These are phyloP conservation scores for Neurospora sp. DNA, from an alignment of 2,329 filamentous ascomycete genomes.

Conservation along the genomic window DNA sequence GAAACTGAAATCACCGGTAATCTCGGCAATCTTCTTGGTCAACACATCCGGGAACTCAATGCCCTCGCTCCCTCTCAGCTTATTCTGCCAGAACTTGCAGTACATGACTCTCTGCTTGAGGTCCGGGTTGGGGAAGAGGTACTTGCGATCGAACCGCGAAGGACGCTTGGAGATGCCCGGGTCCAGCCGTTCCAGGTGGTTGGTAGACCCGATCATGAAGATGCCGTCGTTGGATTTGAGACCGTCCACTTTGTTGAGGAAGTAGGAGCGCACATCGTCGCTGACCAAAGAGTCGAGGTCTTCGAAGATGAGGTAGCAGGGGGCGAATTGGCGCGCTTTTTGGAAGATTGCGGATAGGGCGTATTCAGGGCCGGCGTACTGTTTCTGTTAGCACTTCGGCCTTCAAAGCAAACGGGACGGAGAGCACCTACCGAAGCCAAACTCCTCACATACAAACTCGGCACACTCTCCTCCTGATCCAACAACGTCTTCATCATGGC, in stretches of 20 bases:
- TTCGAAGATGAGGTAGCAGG: conserved; percentile 62
- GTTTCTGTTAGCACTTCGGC: background rate
- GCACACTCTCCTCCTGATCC: conserved; percentile 39
- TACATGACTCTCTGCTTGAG: conserved; percentile 46
- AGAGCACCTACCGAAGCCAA: conserved; percentile 24
- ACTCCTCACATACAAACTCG: conserved; percentile 52
- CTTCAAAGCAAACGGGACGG: too few species aligned
- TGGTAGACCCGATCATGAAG: conserved; percentile 57
- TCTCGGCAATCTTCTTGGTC: conserved; percentile 47
- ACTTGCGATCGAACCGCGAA: conserved; percentile 57
- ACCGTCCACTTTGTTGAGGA: conserved; percentile 64
- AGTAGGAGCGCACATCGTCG: conserved; percentile 52
- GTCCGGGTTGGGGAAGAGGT: conserved; percentile 50
- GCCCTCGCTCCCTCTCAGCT: conserved; percentile 44
- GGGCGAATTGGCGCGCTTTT: conserved; percentile 51
- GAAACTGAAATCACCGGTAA: conserved; percentile 57
- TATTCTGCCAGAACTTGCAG: conserved; percentile 51
- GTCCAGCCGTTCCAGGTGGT: conserved; percentile 55
- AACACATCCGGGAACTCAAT: conserved; percentile 52
- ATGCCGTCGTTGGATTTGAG: conserved; percentile 61
- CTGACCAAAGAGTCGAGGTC: conserved; percentile 59
- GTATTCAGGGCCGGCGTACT: conserved; percentile 45
- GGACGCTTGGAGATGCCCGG: conserved; percentile 57
- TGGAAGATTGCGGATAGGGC: conserved; percentile 43
- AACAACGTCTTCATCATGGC: conserved; percentile 58